phyloP scores from a whole-genome alignment of 1,284 basidiomycete species.

The Microbotryum violaceum region DNA sequence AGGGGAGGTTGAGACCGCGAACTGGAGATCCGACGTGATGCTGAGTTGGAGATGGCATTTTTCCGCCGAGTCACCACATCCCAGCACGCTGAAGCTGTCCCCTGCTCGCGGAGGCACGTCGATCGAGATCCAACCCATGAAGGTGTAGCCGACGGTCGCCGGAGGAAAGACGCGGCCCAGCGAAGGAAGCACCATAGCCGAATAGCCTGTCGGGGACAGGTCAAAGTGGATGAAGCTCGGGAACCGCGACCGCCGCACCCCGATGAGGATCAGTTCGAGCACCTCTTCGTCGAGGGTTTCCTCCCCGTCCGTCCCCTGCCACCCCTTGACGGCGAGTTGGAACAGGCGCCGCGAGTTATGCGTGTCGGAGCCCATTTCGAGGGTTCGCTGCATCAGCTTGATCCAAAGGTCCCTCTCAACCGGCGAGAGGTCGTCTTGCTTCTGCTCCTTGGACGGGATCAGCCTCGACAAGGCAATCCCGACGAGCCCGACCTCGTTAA shows the following conservation, averaged over 20 bases:
- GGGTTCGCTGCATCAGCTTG: background rate
- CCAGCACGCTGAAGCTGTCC: constrained; percentile 4
- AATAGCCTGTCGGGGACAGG: background rate
- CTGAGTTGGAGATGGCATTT: constrained; percentile 9
- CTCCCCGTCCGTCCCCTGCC: background rate
- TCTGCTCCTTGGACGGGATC: background rate
- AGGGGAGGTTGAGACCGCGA: constrained; percentile 9
- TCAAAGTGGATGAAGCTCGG: constrained; percentile 17
- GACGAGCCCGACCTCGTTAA: constrained; percentile 10
- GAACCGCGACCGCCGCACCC: constrained; percentile 2
- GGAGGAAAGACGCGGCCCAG: constrained; percentile 15
- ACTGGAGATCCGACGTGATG: constrained; percentile 2
- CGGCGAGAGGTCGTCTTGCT: background rate
- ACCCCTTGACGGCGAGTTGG: background rate
- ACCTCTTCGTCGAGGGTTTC: constrained; percentile 3
- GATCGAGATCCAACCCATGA: constrained; percentile 18
- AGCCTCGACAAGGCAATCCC: constrained; percentile 1
- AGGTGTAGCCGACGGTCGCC: constrained; percentile 14
- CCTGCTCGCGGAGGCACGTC: background rate
- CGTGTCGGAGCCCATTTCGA: constrained; percentile 8
- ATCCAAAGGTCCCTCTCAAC: constrained; percentile 2
- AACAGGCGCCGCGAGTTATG: constrained; percentile 1
- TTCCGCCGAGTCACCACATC: constrained; percentile 6
- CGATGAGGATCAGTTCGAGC: constrained; percentile 6
- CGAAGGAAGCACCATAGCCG: constrained; percentile 4